These are phyloP conservation scores for Blastocystis sp. DNA, from an alignment of 352 stramenopile genomes.

Conservation along the genomic window DNA sequence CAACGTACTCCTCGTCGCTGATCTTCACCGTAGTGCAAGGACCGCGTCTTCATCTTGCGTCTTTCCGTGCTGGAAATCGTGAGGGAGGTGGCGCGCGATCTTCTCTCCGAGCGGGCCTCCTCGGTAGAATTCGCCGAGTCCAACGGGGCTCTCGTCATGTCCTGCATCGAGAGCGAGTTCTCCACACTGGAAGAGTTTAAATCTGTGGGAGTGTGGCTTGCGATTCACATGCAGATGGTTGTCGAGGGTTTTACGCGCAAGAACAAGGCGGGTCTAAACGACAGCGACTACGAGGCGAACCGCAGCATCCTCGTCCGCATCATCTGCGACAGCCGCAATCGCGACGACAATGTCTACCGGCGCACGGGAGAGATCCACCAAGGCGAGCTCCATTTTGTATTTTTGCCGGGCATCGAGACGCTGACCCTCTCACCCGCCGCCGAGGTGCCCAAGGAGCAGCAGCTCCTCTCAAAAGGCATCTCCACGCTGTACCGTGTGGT, in stretches of 20 bases:
- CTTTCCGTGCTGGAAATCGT: slow-evolving; percentile 45
- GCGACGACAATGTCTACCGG: slow-evolving; percentile 15
- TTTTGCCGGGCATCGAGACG: slow-evolving; percentile 60
- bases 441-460: not conserved
- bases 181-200: slow-evolving; percentile 55
- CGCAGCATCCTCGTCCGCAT: slow-evolving; percentile 42
- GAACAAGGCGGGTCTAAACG: not conserved
- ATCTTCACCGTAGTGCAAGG: slow-evolving; percentile 14
- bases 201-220: not conserved
- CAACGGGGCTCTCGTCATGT: not conserved
- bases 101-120: slow-evolving; percentile 9
- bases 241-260: slow-evolving; percentile 8
- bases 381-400: slow-evolving; percentile 48
- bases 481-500: slow-evolving; percentile 37
- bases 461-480: slow-evolving; percentile 4
- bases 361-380: slow-evolving; percentile 11
- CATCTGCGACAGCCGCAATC: slow-evolving; percentile 40
- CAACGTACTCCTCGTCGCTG: not conserved
- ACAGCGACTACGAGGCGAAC: slow-evolving; percentile 21
- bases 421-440: slow-evolving; percentile 11
- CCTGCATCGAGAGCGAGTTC: slow-evolving; percentile 44
- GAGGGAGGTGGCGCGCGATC: slow-evolving; percentile 36
- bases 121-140: slow-evolving; percentile 30
- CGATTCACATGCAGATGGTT: slow-evolving; percentile 28
- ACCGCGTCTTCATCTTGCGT: slow-evolving; percentile 15